These are phyloP conservation scores for Populus simonii DNA, from an alignment of 345 rosid species.

Conservation along the genomic window DNA sequence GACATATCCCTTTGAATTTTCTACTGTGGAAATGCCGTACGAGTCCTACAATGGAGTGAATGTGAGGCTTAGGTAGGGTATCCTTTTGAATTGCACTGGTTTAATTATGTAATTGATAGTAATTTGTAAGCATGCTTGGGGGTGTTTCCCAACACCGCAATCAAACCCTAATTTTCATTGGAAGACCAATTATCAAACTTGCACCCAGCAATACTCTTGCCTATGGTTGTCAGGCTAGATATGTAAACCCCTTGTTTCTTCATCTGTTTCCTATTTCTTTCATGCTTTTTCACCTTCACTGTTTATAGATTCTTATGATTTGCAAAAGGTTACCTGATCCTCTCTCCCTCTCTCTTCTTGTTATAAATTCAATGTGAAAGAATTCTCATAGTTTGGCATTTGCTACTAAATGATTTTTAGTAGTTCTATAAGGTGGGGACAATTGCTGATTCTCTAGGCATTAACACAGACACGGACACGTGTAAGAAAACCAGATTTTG, in stretches of 20 bases:
- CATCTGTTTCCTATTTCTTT: neutral
- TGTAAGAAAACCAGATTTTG: neutral
- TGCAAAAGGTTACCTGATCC: neutral
- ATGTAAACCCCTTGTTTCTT: neutral
- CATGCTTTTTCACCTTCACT: neutral
- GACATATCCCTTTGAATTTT: conserved; percentile 56
- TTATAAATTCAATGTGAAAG: neutral
- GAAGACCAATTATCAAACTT: neutral
- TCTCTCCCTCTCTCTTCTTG: neutral
- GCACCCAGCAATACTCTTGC: neutral
- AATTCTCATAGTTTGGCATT: neutral
- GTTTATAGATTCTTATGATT: neutral
- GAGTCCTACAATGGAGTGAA: conserved; percentile 57
- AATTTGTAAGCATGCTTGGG: neutral
- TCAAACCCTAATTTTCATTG: neutral
- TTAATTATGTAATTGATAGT: conserved; percentile 2
- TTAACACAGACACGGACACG: too few species aligned
- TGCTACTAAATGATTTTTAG: neutral
- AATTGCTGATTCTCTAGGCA: neutral
- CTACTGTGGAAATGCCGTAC: conserved; percentile 57
- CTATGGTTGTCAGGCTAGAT: neutral
- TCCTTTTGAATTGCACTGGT: neutral
- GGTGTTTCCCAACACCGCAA: neutral
- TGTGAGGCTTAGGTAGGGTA: conserved; percentile 48
- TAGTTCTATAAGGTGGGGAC: neutral